Evolutionary conservation across 176 grass and related monocot genomes (phyloP), one percentile per base, ranked within the genome.

Genomic region (Cymbopogon citratus): DNA sequence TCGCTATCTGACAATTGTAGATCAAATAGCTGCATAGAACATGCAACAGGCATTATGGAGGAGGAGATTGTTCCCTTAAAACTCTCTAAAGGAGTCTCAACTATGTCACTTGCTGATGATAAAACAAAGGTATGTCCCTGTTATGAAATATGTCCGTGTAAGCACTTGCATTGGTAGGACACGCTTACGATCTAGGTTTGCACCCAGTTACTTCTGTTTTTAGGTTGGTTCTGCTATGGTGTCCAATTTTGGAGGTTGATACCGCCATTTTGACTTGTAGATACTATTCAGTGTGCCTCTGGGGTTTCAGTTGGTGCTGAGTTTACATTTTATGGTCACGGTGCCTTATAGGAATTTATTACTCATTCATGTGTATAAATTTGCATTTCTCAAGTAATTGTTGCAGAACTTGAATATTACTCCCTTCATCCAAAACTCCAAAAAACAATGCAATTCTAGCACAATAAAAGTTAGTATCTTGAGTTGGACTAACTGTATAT

Each of bases 1-100:
- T 83, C 75, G 81, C 91, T 99, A 24, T 89, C 85, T 65, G 89
- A 93, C 36, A 93, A 89, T 28, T 99, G 96, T 82, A 91, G 96
- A 90, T 91, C 96, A 16, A 95, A 63, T 85, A 93, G 84, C 74
- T 99, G 91, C 73, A 93, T 99, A 73, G 96, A 99, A 87, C 96
- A 99, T 86, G 92, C 96, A 73, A 86, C 82, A 27, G 92, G 92
- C 67, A 88, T 99, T 87, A 87, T 93, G 82, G 96, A 95, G 71
- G 96, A 90, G 64, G 92, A 99, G 69, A 90, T 67, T 88, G 88
- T 94, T 85, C 96, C 91, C 71, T 87, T 90, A 91, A 93, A 49
- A 31, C 92, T 99, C 63, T 99, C 91, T 8, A 95, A 99, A 91
- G 82, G 80, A 79, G 90, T 99, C 35, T 93, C 92, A 70, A 90